These are phyloP conservation scores for Microascus cirrosus DNA, from an alignment of 2,329 filamentous ascomycete species.

Conservation along the genomic window DNA sequence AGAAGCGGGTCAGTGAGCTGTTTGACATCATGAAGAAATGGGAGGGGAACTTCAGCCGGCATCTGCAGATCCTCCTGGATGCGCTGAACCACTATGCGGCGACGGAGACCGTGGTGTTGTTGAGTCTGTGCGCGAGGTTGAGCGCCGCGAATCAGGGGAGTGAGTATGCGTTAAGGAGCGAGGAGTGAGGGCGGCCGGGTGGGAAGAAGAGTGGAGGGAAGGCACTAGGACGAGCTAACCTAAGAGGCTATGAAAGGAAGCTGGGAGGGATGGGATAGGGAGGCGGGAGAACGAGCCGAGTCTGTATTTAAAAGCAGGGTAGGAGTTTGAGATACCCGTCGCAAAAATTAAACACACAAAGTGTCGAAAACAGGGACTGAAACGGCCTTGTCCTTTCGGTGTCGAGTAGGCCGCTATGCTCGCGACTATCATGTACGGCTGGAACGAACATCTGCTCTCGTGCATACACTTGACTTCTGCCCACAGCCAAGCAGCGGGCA, in stretches of 20 bases:
- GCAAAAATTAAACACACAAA: background rate
- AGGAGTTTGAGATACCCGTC: background rate
- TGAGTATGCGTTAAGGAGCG: constrained; percentile 47
- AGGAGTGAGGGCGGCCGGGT: constrained; percentile 25
- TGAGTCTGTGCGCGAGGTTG: constrained; percentile 75
- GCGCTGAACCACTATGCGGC: constrained; percentile 95
- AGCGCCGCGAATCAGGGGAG: constrained; percentile 73
- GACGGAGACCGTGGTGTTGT: constrained; percentile 87
- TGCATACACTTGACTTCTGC: too few species aligned
- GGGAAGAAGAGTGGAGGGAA: background rate
- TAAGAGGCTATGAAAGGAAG: background rate
- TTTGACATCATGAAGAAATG: constrained; percentile 84
- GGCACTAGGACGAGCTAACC: background rate
- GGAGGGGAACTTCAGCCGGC: constrained; percentile 84
- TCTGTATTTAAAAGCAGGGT: background rate
- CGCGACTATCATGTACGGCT: too few species aligned
- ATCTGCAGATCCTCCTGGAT: constrained; percentile 88
- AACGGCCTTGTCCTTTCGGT: too few species aligned
- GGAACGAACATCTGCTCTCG: too few species aligned
- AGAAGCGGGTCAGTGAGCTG: constrained; percentile 34
- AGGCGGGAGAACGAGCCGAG: background rate
- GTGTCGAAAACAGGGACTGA: too few species aligned
- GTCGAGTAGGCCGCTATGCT: too few species aligned
- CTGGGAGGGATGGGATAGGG: background rate
- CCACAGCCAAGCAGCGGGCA: too few species aligned